Evolutionary conservation across 805 yeast genomes (phyloP).

Genomic region (Candida sakaeoensis): DNA sequence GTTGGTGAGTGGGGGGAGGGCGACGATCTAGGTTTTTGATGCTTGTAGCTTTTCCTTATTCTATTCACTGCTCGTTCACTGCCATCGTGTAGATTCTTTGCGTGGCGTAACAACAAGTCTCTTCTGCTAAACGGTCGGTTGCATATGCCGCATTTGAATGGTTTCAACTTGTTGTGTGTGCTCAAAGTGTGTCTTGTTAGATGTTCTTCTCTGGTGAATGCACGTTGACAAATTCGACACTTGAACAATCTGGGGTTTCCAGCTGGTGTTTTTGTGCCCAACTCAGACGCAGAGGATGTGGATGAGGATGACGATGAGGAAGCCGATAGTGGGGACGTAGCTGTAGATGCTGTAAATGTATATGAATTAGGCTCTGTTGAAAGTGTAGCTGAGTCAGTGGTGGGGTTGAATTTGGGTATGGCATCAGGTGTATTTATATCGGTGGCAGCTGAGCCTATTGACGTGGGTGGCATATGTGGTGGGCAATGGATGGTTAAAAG

Average conservation of each 20-base stretch:
- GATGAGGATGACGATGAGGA: background rate
- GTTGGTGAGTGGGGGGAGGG: background rate
- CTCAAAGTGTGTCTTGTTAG: constrained; percentile 39
- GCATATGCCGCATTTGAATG: constrained; percentile 44
- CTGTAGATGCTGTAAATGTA: no score
- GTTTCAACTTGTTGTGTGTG: constrained; percentile 43
- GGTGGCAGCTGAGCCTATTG: no score
- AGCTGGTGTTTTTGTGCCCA: constrained; percentile 41
- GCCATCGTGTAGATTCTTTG: constrained; percentile 43
- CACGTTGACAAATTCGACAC: constrained; percentile 40
- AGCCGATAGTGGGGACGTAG: background rate
- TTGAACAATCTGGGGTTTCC: constrained; percentile 42
- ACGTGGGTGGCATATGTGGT: no score
- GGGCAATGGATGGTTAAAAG: no score
- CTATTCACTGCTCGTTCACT: constrained; percentile 41
- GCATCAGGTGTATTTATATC: no score
- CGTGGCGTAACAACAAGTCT: constrained; percentile 41
- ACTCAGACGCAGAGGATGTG: constrained; percentile 13
- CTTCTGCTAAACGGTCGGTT: constrained; percentile 40
- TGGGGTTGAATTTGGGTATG: background rate
- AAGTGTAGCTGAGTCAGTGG: no score
- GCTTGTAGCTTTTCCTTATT: constrained; percentile 35
- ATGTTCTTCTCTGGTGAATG: constrained; percentile 46
- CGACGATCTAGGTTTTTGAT: constrained; percentile 11
- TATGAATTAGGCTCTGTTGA: no score